Evolutionary conservation across 352 stramenopile genomes (phyloP), one percentile per base, ranked within the genome.

Genomic region (Phytophthora boehmeriae): DNA sequence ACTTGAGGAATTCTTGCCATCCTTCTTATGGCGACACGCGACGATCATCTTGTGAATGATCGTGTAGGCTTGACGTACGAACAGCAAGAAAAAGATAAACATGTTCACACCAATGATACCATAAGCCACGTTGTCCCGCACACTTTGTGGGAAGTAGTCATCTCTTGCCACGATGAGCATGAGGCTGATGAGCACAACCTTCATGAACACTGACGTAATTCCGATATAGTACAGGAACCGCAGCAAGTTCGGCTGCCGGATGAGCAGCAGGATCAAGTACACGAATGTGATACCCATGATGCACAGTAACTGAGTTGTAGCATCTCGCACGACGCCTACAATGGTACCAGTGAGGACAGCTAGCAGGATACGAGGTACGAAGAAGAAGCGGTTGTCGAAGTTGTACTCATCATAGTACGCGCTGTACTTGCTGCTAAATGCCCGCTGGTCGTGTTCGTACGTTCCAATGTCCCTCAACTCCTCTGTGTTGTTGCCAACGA

Each of bases 381-480:
- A 96, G 64, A 96, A 96, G 63, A 89, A 95, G 16, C 88, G 86
- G 60, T 96, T 95, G 59, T 93, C 81, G 30, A 92, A 92, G 68
- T 93, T 95, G 79, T 93, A 95, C 77, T 95, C 86, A 53, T 94
- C 86, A 49, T 95, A 96, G 74, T 93, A 93, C 16, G 81, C 76
- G 48, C 88, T 83, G 73, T 95, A 96, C 73, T 91, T 92, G 59
- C 63, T 74, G 22, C 80, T 90, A 63, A 95, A 93, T 16, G 81
- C 63, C 0, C 83, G 84, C 35, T 95, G 74, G 49, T 91, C 79
- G 55, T 96, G 86, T 53, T 88, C 83, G 46, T 78, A 79, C 4
- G 86, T 89, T 8, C 86, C 86, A 14, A 96, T 47, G 51, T 96
- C 88, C 23, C 78, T 68, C 20, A 95, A 76, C 38, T 96, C 84